A percentile compares a stretch with the other conserved stretches of the same genome.
Conservation (phyloP, 345 rosid genomes). For the Salix brachista region DNA sequence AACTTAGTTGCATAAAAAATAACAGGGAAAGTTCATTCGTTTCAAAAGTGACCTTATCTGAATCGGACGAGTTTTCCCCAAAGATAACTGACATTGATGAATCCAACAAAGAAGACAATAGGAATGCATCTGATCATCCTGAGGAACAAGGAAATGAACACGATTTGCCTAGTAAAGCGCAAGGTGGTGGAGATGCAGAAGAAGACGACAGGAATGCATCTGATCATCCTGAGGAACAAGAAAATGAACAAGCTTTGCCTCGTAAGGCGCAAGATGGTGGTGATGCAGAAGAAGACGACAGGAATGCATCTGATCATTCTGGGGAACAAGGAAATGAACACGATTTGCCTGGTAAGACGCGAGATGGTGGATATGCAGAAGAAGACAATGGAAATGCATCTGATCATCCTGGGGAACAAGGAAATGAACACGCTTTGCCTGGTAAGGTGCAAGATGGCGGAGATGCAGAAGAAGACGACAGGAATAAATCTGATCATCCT, state of each 20-base stretch:
- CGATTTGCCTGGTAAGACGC: too few species aligned
- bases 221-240: too few species aligned
- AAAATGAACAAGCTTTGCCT: too few species aligned
- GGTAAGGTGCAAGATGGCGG: not conserved
- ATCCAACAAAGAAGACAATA: not conserved
- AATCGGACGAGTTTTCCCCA: not conserved
- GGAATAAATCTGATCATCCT: too few species aligned
- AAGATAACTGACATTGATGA: not conserved
- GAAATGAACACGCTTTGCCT: not conserved
- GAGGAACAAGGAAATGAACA: not conserved
- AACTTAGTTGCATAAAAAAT: not conserved
- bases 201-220: too few species aligned
- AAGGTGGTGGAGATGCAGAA: not conserved
- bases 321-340: too few species aligned
- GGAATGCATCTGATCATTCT: too few species aligned
- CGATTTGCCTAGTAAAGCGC: not conserved
- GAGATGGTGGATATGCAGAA: not conserved
- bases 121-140: not conserved
- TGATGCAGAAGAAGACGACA: too few species aligned
- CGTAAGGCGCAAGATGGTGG: accelerated
- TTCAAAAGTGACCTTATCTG: not conserved
- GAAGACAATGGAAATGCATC: not conserved
- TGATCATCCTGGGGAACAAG: not conserved
- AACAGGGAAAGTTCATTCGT: not conserved
- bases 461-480: not conserved